Base-by-base conservation (phyloP, 768 basidiomycete species). In the Auriculariales sp. region DNA sequence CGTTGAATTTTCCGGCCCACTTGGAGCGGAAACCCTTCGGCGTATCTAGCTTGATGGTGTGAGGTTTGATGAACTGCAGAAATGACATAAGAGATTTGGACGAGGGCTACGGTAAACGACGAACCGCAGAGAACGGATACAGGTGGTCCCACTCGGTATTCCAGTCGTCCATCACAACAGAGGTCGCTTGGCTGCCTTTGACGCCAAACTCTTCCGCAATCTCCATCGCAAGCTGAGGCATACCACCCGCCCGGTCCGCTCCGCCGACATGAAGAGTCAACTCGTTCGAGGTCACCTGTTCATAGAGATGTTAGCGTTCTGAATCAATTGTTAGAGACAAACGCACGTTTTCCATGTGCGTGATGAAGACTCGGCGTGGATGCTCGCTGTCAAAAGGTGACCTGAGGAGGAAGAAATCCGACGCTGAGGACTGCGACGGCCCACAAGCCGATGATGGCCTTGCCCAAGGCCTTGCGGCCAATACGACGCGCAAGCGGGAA, bases 141-240 rank as follows among this genome's bases (percentile, higher is more conserved):
- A 93, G 59, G 1, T 78, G 68, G 62, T 94, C 89, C 91, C 92
- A 98, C 57, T 95, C 89, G 14, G 76, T 66, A 55, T 90, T 92
- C 59, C 80, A 72, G 51, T 86, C 79, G 52, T 85, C 72, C 74
- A 90, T 81, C 2, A 69, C 60, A 5, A 83, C 71, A 0, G 71
- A 66, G 2, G 62, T 61, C 0, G 77, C 68, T 24, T 60, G 61
- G 15, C 59, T 55, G 11, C 65, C 70, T 6, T 64, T 58, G 2
- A 59, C 62, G n/a, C 78, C 77, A 58, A 92, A 86, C 19, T 59
- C 55, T 62, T 17, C 55, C 1, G 79, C 77, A 4, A 94, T 76
- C 14, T 73, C 71, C 3, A 67, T 53, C 3, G 83, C 81, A 1
- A 98, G 67, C 1, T 62, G 57, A 4, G 73, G 66, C 51, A 86